phyloP scores from a whole-genome alignment of 176 grass and related monocot species.

The Alopecurus myosuroides region DNA sequence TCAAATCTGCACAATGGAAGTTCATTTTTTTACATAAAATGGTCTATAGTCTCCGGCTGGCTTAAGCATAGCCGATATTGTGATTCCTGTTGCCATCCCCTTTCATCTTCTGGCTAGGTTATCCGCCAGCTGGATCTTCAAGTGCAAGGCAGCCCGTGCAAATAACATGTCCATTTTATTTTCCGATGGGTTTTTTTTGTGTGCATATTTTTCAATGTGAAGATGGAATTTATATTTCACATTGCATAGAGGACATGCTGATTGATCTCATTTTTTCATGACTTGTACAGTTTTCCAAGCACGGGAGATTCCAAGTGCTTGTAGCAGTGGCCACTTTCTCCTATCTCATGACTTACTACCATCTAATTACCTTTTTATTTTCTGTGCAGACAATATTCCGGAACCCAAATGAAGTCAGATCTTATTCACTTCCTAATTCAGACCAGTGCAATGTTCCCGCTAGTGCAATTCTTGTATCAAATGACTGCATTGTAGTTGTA shows the following conservation, averaged over 20 bases:
- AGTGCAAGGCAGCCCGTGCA: not conserved
- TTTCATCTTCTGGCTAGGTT: not conserved
- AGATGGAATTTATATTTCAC: not conserved
- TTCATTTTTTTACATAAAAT: not conserved
- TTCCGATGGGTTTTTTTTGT: not conserved
- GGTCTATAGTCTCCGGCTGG: not conserved
- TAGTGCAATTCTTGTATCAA: constrained; percentile 70
- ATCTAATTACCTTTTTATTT: not conserved
- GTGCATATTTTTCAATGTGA: not conserved
- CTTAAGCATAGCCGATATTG: not conserved
- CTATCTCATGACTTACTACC: constrained; percentile 2
- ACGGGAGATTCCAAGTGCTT: not conserved
- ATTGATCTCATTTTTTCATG: not conserved
- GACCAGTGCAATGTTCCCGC: constrained; percentile 85
- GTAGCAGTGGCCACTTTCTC: not conserved
- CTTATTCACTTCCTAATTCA: constrained; percentile 70
- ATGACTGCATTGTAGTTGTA: constrained; percentile 78
- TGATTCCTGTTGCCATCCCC: not conserved
- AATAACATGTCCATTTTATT: not conserved
- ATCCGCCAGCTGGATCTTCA: not conserved
- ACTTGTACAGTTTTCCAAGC: not conserved
- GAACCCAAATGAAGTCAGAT: constrained; percentile 81
- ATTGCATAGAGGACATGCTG: not conserved
- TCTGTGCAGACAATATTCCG: constrained; percentile 86
- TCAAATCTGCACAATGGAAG: not conserved